phyloP scores from a whole-genome alignment of 192 early-diverging fungal genomes.

The Cladochytrium replicatum region DNA sequence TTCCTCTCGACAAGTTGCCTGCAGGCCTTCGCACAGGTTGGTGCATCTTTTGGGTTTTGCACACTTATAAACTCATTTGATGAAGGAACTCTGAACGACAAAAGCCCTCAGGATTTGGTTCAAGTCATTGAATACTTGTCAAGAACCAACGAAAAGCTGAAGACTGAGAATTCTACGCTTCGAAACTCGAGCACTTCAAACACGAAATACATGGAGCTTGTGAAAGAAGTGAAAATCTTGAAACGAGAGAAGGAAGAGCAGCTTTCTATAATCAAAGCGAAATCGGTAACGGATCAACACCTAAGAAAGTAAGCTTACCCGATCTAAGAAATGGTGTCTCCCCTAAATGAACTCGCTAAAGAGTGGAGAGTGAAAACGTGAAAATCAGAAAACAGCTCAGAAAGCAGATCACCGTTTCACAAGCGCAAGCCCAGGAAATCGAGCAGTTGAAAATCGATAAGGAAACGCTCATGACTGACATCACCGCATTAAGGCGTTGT shows the following conservation, averaged over 20 bases:
- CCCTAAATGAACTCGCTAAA: too few relatives aligned
- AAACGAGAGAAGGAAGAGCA: slow-evolving; percentile 2
- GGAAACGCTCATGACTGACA: too few relatives aligned
- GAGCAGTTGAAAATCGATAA: too few relatives aligned
- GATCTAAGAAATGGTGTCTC: too few relatives aligned
- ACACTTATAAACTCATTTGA: too few relatives aligned
- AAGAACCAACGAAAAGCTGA: slow-evolving; percentile 14
- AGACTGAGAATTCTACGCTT: slow-evolving; percentile 20
- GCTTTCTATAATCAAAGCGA: slow-evolving; percentile 15
- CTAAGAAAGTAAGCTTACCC: too few relatives aligned
- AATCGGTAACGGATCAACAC: slow-evolving; percentile 14
- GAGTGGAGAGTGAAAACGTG: too few relatives aligned
- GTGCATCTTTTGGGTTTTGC: slow-evolving; percentile 5
- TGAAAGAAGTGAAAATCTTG: slow-evolving; percentile 2
- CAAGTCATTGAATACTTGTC: slow-evolving; percentile 21
- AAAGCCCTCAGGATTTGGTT: slow-evolving; percentile 16
- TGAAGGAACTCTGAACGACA: slow-evolving; percentile 1
- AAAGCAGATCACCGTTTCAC: too few relatives aligned
- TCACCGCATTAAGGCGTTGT: too few relatives aligned
- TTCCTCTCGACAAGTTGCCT: slow-evolving; percentile 14
- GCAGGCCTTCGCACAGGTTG: slow-evolving; percentile 4
- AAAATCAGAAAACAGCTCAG: too few relatives aligned
- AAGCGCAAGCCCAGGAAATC: too few relatives aligned
- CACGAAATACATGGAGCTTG: slow-evolving; percentile 12
- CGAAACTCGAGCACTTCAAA: slow-evolving; percentile 12